These are phyloP conservation scores for Bombardia bombarda DNA, from an alignment of 495 filamentous ascomycete genomes.

Conservation along the genomic window DNA sequence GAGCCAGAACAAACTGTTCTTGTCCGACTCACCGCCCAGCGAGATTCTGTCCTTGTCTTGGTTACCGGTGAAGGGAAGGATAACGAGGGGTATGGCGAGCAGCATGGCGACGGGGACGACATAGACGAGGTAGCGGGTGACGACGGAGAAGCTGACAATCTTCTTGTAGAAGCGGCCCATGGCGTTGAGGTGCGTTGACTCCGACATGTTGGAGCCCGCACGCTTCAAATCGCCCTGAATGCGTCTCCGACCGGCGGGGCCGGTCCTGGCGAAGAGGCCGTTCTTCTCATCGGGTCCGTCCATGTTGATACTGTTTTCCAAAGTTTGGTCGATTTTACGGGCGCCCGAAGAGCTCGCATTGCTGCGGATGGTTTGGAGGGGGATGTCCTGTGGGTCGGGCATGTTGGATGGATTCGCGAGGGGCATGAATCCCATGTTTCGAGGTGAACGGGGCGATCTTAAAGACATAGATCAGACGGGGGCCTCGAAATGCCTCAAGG, in stretches of 20 bases:
- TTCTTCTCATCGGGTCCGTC: constrained; percentile 24
- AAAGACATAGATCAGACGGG: constrained; percentile 20
- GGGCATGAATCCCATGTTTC: constrained; percentile 22
- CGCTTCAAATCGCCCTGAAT: constrained; percentile 40
- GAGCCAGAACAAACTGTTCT: constrained; percentile 58
- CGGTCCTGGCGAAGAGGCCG: constrained; percentile 41
- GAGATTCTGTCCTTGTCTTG: constrained; percentile 24
- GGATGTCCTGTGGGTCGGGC: constrained; percentile 39
- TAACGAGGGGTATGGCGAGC: constrained; percentile 74
- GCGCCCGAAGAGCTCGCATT: constrained; percentile 42
- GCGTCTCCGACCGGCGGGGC: constrained; percentile 48
- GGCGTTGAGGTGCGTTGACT: constrained; percentile 57
- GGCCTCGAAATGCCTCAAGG: no score
- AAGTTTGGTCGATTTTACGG: constrained; percentile 35
- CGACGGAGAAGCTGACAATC: constrained; percentile 73
- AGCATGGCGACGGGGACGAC: constrained; percentile 67
- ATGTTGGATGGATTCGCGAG: constrained; percentile 16
- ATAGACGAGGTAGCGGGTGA: constrained; percentile 86
- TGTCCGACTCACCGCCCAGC: constrained; percentile 37
- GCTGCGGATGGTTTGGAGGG: constrained; percentile 42
- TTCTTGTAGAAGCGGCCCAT: constrained; percentile 86
- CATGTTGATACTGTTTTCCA: constrained; percentile 20
- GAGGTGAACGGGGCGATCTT: constrained; percentile 20
- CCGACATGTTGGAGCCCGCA: constrained; percentile 44
- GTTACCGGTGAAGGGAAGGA: constrained; percentile 47